A percentile compares a stretch with the other conserved stretches of the same genome.
Evolutionary conservation across 2,329 filamentous ascomycete species (phyloP).

Genomic region (Pestalotiopsis sp.): DNA sequence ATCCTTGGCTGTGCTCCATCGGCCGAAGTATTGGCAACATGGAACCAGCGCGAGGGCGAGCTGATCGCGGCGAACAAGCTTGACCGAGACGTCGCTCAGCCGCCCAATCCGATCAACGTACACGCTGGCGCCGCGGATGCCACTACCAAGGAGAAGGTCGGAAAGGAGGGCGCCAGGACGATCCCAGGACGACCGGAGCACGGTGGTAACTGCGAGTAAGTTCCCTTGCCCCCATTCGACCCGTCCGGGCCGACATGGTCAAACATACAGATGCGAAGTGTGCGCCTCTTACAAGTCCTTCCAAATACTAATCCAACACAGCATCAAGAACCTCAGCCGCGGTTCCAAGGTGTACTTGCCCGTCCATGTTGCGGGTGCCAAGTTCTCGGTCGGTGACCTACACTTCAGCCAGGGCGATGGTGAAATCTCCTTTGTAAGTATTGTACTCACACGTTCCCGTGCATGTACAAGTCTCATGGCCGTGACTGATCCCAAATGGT

Average conservation of each 20-base stretch:
- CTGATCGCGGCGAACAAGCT: slow-evolving; percentile 72
- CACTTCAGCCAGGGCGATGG: slow-evolving; percentile 67
- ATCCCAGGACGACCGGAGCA: slow-evolving; percentile 85
- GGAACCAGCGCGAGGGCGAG: slow-evolving; percentile 83
- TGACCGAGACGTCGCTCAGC: slow-evolving; percentile 73
- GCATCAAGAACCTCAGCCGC: slow-evolving; percentile 80
- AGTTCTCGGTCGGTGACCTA: slow-evolving; percentile 87
- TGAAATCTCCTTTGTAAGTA: slow-evolving; percentile 30
- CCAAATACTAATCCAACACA: slow-evolving; percentile 5
- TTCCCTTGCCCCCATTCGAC: background rate
- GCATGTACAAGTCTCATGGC: background rate
- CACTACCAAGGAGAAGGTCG: slow-evolving; percentile 67
- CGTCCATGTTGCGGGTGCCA: slow-evolving; percentile 83
- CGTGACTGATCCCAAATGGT: slow-evolving; percentile 7
- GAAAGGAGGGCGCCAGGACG: slow-evolving; percentile 78
- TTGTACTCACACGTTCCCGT: background rate
- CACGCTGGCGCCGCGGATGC: slow-evolving; percentile 70
- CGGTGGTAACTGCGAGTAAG: slow-evolving; percentile 80
- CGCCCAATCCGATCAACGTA: slow-evolving; percentile 71
- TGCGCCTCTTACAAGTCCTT: background rate
- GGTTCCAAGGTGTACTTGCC: slow-evolving; percentile 86
- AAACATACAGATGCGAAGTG: slow-evolving; percentile 20
- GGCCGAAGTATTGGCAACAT: slow-evolving; percentile 73
- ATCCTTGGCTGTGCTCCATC: slow-evolving; percentile 91
- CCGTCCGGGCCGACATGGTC: background rate